phyloP scores from a whole-genome alignment of 345 rosid genomes.

The Zanthoxylum bungeanum region DNA sequence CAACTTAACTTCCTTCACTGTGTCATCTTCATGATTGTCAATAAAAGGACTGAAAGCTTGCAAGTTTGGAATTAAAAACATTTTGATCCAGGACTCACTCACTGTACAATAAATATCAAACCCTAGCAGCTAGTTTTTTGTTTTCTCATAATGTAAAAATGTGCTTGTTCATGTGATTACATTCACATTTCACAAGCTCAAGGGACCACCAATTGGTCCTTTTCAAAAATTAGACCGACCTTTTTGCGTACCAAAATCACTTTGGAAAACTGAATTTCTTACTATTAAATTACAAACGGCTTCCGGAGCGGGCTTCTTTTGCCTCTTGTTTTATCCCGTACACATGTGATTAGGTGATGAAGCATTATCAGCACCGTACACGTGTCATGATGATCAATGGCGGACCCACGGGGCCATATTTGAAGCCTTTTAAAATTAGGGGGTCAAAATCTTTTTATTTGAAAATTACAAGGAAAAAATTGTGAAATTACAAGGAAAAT shows the following conservation, averaged over 20 bases:
- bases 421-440: no score
- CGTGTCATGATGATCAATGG: not conserved
- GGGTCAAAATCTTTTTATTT: no score
- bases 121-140: not conserved
- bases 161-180: slow-evolving; percentile 24
- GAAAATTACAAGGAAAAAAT: no score
- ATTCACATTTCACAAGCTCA: not conserved
- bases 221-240: not conserved
- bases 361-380: not conserved
- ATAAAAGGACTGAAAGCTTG: no score
- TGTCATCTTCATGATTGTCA: not conserved
- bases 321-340: not conserved
- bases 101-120: no score
- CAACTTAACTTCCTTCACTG: not conserved
- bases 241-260: not conserved
- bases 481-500: no score
- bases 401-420: no score
- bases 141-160: not conserved
- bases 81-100: no score
- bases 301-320: not conserved
- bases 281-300: not conserved
- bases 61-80: no score
- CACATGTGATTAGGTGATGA: not conserved
- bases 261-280: slow-evolving; percentile 1
- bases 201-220: slow-evolving; percentile 25